These are phyloP conservation scores for Pseudocercospora ulei DNA, from an alignment of 2,329 filamentous ascomycete genomes.

Conservation along the genomic window DNA sequence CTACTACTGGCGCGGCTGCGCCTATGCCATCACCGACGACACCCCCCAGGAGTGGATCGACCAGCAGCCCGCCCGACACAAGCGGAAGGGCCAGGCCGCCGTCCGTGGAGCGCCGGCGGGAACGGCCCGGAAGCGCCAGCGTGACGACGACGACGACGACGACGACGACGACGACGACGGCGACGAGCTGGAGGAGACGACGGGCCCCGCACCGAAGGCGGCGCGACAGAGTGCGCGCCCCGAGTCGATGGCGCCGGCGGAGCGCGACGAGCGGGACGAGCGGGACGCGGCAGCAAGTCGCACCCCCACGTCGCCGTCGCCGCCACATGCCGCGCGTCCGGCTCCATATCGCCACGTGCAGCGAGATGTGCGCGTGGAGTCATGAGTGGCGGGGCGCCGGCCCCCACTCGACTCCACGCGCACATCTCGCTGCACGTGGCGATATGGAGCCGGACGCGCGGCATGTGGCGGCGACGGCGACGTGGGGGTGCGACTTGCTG, in stretches of 20 bases:
- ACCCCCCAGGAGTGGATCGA: slow-evolving; percentile 22
- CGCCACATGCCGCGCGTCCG: too few species aligned
- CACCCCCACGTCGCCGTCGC: too few species aligned
- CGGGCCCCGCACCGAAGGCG: slow-evolving; percentile 1
- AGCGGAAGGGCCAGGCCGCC: slow-evolving; percentile 10
- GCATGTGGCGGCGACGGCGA: too few species aligned
- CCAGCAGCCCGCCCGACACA: slow-evolving; percentile 10
- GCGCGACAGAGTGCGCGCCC: slow-evolving; percentile 1
- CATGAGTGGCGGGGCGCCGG: slow-evolving; percentile 34
- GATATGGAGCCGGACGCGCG: too few species aligned
- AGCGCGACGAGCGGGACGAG: slow-evolving; percentile 1
- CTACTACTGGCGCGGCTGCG: slow-evolving; percentile 19
- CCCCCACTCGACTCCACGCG: not conserved
- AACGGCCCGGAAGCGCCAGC: not conserved
- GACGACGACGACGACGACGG: too few species aligned
- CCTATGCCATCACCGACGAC: slow-evolving; percentile 19
- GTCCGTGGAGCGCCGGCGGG: not conserved
- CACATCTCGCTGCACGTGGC: too few species aligned
- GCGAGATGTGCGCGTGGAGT: slow-evolving; percentile 59
- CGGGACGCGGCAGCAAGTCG: too few species aligned
- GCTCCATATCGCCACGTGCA: too few species aligned
- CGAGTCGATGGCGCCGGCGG: not conserved
- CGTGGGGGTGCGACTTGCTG: too few species aligned
- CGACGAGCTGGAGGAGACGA: too few species aligned
- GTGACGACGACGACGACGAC: slow-evolving; percentile 3